Percentiles rank a stretch among this genome's conserved stretches.
Conservation (phyloP, 2,329 filamentous ascomycete genomes). For the Apiospora pterosperma region DNA sequence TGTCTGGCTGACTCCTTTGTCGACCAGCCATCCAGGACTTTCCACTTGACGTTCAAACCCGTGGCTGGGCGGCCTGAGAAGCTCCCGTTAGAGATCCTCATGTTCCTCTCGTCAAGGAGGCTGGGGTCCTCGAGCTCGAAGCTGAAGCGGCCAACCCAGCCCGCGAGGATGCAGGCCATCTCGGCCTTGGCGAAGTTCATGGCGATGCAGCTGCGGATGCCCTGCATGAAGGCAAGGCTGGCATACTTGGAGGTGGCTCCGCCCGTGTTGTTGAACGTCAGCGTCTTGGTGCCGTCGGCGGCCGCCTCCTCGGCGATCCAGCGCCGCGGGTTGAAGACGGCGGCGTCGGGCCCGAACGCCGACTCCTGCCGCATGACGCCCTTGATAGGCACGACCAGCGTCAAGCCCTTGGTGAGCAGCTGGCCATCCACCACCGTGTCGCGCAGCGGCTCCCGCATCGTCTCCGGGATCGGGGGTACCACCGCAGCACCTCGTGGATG, state of each 20-base stretch:
- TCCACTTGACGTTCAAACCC: too few relatives aligned
- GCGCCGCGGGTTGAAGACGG: slow-evolving; percentile 65
- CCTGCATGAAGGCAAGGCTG: slow-evolving; percentile 22
- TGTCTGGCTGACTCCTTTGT: too few relatives aligned
- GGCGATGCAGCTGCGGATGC: slow-evolving; percentile 68
- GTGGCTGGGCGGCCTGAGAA: too few relatives aligned
- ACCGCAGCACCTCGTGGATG: slow-evolving; percentile 63
- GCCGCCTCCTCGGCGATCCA: slow-evolving; percentile 49
- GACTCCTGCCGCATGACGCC: slow-evolving; percentile 60
- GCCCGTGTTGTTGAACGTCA: too few relatives aligned
- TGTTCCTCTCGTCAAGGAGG: too few relatives aligned
- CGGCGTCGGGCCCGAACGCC: slow-evolving; percentile 66
- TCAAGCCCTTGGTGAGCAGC: slow-evolving; percentile 61
- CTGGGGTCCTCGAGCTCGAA: too few relatives aligned
- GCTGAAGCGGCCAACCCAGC: slow-evolving; percentile 59
- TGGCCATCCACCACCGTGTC: slow-evolving; percentile 57
- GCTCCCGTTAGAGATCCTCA: too few relatives aligned
- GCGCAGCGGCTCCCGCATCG: slow-evolving; percentile 54
- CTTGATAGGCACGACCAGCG: slow-evolving; percentile 54
- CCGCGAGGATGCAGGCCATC: slow-evolving; percentile 69
- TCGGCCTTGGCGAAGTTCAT: slow-evolving; percentile 70
- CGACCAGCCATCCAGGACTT: too few relatives aligned
- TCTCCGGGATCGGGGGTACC: slow-evolving; percentile 65
- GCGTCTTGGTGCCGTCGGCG: too few relatives aligned
- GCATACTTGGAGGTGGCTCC: too few relatives aligned